Conservation (phyloP, 805 yeast species). For the Candida mattraensis region DNA sequence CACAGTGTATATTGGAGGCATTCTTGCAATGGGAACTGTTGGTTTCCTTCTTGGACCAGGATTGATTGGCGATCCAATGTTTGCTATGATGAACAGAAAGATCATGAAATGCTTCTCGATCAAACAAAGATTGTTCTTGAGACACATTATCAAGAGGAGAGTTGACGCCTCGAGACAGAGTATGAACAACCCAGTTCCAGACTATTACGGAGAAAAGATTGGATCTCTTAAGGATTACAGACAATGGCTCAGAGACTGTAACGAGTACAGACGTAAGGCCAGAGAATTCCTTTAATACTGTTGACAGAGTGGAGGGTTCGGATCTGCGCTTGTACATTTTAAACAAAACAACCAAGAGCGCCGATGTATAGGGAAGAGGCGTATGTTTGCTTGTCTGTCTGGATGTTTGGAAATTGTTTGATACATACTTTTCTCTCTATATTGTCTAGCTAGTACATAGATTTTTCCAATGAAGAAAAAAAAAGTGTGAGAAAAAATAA, state of each 20-base stretch:
- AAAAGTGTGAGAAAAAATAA: no score
- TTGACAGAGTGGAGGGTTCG: constrained; percentile 7
- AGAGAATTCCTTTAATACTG: constrained; percentile 59
- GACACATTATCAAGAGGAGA: constrained; percentile 71
- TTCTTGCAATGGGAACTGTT: constrained; percentile 66
- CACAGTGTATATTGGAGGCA: constrained; percentile 72
- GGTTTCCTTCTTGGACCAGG: constrained; percentile 86
- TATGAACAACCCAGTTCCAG: constrained; percentile 95
- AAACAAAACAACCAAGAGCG: no score
- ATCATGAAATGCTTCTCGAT: constrained; percentile 46
- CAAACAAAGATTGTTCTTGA: constrained; percentile 74
- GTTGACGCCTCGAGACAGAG: constrained; percentile 92
- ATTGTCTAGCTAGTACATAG: no score
- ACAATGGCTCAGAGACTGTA: constrained; percentile 95
- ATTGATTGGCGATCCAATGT: constrained; percentile 65
- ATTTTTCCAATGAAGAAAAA: no score
- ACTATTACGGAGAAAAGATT: constrained; percentile 95
- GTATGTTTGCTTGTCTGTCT: no score
- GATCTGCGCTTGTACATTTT: no score
- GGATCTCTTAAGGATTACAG: constrained; percentile 82
- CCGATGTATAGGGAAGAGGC: no score
- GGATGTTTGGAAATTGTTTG: no score
- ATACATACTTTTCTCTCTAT: no score
- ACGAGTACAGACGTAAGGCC: constrained; percentile 82
- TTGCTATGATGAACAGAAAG: constrained; percentile 53